phyloP scores from a whole-genome alignment of 1,284 basidiomycete species.

The Fomitopsis betulina region DNA sequence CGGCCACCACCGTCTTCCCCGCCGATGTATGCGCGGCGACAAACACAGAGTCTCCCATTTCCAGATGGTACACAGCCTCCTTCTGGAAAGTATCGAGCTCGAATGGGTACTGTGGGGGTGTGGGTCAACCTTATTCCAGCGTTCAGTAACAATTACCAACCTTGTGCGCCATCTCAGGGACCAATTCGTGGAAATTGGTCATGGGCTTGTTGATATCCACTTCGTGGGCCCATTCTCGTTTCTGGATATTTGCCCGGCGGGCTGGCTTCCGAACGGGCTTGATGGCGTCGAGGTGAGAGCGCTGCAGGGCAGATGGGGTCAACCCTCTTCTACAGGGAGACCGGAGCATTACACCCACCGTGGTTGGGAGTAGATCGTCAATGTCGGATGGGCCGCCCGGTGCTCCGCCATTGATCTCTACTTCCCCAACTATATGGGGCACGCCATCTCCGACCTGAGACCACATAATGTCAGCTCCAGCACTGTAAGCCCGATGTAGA shows the following conservation, averaged over 20 bases:
- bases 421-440: slow-evolving; percentile 8
- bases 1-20: slow-evolving; percentile 99
- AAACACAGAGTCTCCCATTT: slow-evolving; percentile 97
- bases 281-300: slow-evolving; percentile 52
- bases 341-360: slow-evolving; percentile 45
- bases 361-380: slow-evolving; percentile 78
- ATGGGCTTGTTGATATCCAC: slow-evolving; percentile 92
- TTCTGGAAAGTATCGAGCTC: slow-evolving; percentile 93
- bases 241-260: slow-evolving; percentile 49
- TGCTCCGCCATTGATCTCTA: slow-evolving; percentile 16
- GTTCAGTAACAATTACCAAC: slow-evolving; percentile 29
- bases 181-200: slow-evolving; percentile 82
- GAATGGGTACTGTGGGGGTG: slow-evolving; percentile 68
- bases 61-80: slow-evolving; percentile 96
- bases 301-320: slow-evolving; percentile 9
- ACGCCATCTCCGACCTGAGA: background rate
- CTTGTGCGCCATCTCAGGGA: slow-evolving; percentile 89
- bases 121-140: background rate
- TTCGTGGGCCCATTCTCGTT: slow-evolving; percentile 97
- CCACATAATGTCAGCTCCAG: background rate
- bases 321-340: background rate
- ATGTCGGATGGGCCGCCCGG: slow-evolving; percentile 45
- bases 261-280: slow-evolving; percentile 34
- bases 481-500: background rate
- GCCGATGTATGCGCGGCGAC: slow-evolving; percentile 99